A percentile compares a stretch with the other conserved stretches of the same genome.
Evolutionary conservation across 2,329 filamentous ascomycete genomes (phyloP).

Genomic region (Zymoseptoria ardabiliae): DNA sequence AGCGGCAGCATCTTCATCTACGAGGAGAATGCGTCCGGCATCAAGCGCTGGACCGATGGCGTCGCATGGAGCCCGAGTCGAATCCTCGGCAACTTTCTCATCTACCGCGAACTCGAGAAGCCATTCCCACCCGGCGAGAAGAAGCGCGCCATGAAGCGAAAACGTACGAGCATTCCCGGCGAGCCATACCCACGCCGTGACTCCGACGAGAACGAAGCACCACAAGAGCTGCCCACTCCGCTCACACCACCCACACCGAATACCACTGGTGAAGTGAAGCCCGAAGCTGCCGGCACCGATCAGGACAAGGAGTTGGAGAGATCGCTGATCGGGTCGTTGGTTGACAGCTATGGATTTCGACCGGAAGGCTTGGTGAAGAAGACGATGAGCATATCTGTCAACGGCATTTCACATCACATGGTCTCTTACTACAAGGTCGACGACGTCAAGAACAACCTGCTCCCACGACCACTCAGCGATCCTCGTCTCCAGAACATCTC

Average conservation of each 20-base stretch:
- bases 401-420: slow-evolving; percentile 71
- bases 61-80: slow-evolving; percentile 85
- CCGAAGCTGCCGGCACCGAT: slow-evolving; percentile 24
- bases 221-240: slow-evolving; percentile 22
- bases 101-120: slow-evolving; percentile 75
- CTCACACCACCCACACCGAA: slow-evolving; percentile 29
- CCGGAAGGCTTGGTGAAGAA: slow-evolving; percentile 79
- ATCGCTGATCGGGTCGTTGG: slow-evolving; percentile 68
- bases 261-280: slow-evolving; percentile 22
- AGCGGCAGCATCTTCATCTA: slow-evolving; percentile 89
- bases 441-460: slow-evolving; percentile 59
- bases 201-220: slow-evolving; percentile 27
- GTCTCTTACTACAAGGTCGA: slow-evolving; percentile 83
- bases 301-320: slow-evolving; percentile 46
- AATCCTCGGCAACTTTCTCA: slow-evolving; percentile 75
- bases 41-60: slow-evolving; percentile 91
- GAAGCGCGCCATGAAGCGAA: slow-evolving; percentile 72
- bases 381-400: slow-evolving; percentile 73
- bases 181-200: slow-evolving; percentile 43
- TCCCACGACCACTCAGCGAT: slow-evolving; percentile 53
- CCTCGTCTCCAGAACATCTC: slow-evolving; percentile 33
- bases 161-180: slow-evolving; percentile 45
- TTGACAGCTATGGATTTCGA: slow-evolving; percentile 89
- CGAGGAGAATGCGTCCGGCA: slow-evolving; percentile 81
- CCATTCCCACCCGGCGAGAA: slow-evolving; percentile 77